These are phyloP conservation scores for Geum urbanum DNA, from an alignment of 306 rosid genomes.

Conservation along the genomic window DNA sequence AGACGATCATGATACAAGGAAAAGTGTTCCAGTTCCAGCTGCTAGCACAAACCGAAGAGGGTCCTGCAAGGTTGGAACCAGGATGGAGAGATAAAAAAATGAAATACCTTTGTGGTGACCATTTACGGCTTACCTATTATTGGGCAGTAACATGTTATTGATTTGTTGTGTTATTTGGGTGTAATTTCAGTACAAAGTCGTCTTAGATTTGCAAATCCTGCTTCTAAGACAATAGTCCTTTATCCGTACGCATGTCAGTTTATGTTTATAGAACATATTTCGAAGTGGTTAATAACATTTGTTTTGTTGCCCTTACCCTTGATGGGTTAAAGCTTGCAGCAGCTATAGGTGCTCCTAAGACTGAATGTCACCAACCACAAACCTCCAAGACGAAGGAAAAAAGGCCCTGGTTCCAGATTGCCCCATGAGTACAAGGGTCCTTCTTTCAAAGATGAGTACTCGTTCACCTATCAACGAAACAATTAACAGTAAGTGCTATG, in stretches of 20 bases:
- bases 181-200: neutral
- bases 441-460: constrained; percentile 82
- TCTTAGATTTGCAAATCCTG: neutral
- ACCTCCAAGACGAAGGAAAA: constrained; percentile 91
- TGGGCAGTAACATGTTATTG: constrained; percentile 4
- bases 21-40: constrained; percentile 95
- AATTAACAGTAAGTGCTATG: constrained; percentile 4
- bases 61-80: constrained; percentile 57
- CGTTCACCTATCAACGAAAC: constrained; percentile 65
- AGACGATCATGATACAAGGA: constrained; percentile 78
- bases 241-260: neutral
- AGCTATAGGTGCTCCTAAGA: constrained; percentile 77
- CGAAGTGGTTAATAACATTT: neutral
- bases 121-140: neutral
- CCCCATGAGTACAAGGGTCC: constrained; percentile 84
- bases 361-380: constrained; percentile 75
- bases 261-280: neutral
- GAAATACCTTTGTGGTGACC: neutral
- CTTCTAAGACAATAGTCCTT: neutral
- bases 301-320: constrained; percentile 47
- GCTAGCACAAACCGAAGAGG: constrained; percentile 86
- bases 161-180: neutral
- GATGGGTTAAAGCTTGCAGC: constrained; percentile 98
- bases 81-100: neutral
- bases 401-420: constrained; percentile 76